phyloP scores from a whole-genome alignment of 352 stramenopile genomes.

The Globisporangium irregulare region DNA sequence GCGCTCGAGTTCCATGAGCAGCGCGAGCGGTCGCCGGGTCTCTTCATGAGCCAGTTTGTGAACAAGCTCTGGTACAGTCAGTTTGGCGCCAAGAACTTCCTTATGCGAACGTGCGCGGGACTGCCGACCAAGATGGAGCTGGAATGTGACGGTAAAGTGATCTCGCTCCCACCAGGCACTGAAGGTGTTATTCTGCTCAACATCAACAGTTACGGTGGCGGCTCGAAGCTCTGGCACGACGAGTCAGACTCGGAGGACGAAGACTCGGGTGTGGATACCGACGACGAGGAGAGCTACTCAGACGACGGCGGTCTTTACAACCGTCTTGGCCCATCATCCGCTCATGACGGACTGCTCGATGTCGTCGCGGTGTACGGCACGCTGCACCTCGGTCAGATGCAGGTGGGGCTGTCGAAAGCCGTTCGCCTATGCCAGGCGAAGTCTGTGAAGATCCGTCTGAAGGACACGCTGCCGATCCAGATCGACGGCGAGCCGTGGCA shows the following conservation, averaged over 20 bases:
- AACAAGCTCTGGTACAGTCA: slow-evolving; percentile 93
- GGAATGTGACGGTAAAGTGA: slow-evolving; percentile 72
- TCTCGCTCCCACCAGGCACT: slow-evolving; percentile 66
- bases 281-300: slow-evolving; percentile 31
- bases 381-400: slow-evolving; percentile 94
- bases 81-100: slow-evolving; percentile 84
- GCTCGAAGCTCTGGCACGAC: slow-evolving; percentile 86
- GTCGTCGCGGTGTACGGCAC: slow-evolving; percentile 92
- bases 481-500: slow-evolving; percentile 95
- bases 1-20: slow-evolving; percentile 90
- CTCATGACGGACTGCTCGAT: slow-evolving; percentile 91
- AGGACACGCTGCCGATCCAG: slow-evolving; percentile 81
- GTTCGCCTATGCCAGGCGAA: slow-evolving; percentile 77
- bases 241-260: slow-evolving; percentile 57
- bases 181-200: slow-evolving; percentile 88
- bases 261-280: slow-evolving; percentile 36
- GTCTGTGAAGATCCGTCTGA: slow-evolving; percentile 49
- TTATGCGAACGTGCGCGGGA: slow-evolving; percentile 80
- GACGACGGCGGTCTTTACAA: slow-evolving; percentile 24
- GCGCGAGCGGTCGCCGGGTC: slow-evolving; percentile 76
- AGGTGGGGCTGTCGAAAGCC: slow-evolving; percentile 82
- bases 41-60: slow-evolving; percentile 89
- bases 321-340: slow-evolving; percentile 53
- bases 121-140: slow-evolving; percentile 74
- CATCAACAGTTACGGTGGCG: slow-evolving; percentile 87